Evolutionary conservation across 768 basidiomycete species (phyloP), one percentile per base, ranked within the genome.

Genomic region (Kwoniella dejecticola): DNA sequence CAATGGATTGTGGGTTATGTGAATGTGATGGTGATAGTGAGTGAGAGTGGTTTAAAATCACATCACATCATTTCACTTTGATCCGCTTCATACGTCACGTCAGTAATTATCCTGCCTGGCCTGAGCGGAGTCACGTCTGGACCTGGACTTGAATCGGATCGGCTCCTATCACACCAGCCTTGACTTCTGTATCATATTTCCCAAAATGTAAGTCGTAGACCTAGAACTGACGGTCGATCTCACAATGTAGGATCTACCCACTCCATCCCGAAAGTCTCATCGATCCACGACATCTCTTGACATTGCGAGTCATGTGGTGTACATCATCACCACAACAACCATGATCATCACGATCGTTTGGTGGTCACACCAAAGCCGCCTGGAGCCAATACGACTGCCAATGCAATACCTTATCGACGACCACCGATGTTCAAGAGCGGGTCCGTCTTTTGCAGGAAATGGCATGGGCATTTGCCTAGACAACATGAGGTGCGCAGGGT

Each of bases 271-370:
- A 26, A 10, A 24, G 24, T 60, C 7, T 52, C 58, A 2, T 21
- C 31, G 27, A 52, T 60, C 1, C 50, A 40, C n/a, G 58, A 60
- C 29, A 52, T 60, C 44, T 45, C 58, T 36, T 60, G 58, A 60
- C 58, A 60, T 33, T 60, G 58, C 50, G 58, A 60, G 23, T 26
- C 24, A 40, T 60, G 58, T 53, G 49, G 58, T n/a, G 23, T n/a
- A n/a, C 26, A 42, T 41, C 53, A 55, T 26, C n/a, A n/a, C n/a
- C n/a, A n/a, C n/a, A n/a, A n/a, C n/a, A n/a, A n/a, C n/a, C n/a
- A n/a, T n/a, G n/a, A n/a, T n/a, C n/a, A n/a, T n/a, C n/a, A n/a
- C n/a, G n/a, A n/a, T n/a, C n/a, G n/a, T n/a, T n/a, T n/a, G n/a
- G n/a, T n/a, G n/a, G n/a, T n/a, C n/a, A n/a, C n/a, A n/a, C n/a